Evolutionary conservation across 345 rosid species (phyloP).

Genomic region (Rhodamnia argentea): DNA sequence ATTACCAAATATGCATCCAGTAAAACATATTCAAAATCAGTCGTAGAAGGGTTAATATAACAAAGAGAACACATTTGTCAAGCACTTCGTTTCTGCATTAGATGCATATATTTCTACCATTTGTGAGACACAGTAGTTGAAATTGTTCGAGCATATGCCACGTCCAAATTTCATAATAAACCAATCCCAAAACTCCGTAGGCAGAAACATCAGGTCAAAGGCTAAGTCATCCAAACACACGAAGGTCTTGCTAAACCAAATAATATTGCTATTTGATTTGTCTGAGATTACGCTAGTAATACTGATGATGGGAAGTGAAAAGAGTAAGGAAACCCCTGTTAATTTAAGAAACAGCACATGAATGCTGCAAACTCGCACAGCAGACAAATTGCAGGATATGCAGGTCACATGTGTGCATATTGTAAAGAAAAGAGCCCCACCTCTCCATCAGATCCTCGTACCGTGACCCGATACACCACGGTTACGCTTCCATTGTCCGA

Average conservation of each 20-base stretch:
- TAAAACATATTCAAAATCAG: background rate
- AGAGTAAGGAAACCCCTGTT: background rate
- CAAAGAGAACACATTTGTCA: background rate
- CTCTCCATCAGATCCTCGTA: conserved; percentile 97
- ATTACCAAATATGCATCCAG: background rate
- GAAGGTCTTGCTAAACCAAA: background rate
- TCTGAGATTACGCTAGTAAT: background rate
- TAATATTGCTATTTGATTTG: background rate
- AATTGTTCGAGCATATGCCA: background rate
- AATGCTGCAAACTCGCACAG: too few relatives aligned
- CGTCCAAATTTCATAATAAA: background rate
- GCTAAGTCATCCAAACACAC: background rate
- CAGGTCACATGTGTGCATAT: background rate
- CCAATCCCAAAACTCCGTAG: background rate
- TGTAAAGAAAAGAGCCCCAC: conserved; percentile 19
- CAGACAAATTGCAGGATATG: background rate
- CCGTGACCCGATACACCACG: conserved; percentile 86
- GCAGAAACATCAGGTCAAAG: background rate
- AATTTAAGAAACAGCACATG: background rate
- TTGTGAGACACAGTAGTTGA: background rate
- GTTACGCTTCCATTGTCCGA: conserved; percentile 82
- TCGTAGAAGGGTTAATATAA: background rate
- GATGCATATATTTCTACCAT: background rate
- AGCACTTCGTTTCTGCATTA: background rate
- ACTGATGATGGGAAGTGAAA: background rate